Evolutionary conservation across 1,139 yeast genomes (phyloP).

Genomic region (Yamadazyma dushanensis): DNA sequence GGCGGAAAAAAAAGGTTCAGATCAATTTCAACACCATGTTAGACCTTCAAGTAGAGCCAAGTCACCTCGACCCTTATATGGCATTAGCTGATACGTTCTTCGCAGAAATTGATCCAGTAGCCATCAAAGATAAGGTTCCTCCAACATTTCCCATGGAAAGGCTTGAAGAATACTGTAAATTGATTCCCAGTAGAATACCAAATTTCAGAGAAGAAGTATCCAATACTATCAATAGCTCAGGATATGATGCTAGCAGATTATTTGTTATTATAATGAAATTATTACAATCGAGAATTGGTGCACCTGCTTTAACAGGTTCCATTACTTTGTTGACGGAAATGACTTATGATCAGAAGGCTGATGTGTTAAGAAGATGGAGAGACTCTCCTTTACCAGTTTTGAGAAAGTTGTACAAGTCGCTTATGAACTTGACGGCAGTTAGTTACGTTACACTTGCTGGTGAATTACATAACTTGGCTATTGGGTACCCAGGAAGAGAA

Average conservation of each 20-base stretch:
- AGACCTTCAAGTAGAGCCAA: slow-evolving; percentile 7
- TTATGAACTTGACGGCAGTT: slow-evolving; percentile 24
- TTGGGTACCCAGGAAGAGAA: slow-evolving; percentile 37
- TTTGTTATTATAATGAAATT: slow-evolving; percentile 27
- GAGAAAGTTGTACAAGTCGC: slow-evolving; percentile 30
- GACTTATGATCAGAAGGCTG: slow-evolving; percentile 31
- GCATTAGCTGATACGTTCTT: slow-evolving; percentile 38
- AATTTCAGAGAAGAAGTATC: slow-evolving; percentile 24
- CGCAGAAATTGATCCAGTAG: slow-evolving; percentile 33
- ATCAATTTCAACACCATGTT: slow-evolving; percentile 6
- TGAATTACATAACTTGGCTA: slow-evolving; percentile 35
- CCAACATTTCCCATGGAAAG: slow-evolving; percentile 28
- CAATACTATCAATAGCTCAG: slow-evolving; percentile 17
- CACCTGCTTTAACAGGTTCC: slow-evolving; percentile 38
- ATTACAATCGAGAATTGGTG: slow-evolving; percentile 33
- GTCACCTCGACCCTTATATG: slow-evolving; percentile 13
- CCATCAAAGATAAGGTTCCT: slow-evolving; percentile 27
- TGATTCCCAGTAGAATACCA: slow-evolving; percentile 34
- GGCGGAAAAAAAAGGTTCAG: background rate
- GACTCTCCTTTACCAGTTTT: slow-evolving; percentile 33
- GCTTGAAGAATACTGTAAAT: slow-evolving; percentile 33
- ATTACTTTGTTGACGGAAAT: slow-evolving; percentile 38
- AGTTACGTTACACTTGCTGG: slow-evolving; percentile 27
- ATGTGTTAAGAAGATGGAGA: slow-evolving; percentile 36
- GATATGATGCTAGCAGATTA: slow-evolving; percentile 19